Base-by-base conservation (phyloP, 768 basidiomycete species). In the Leccinum obscurum region DNA sequence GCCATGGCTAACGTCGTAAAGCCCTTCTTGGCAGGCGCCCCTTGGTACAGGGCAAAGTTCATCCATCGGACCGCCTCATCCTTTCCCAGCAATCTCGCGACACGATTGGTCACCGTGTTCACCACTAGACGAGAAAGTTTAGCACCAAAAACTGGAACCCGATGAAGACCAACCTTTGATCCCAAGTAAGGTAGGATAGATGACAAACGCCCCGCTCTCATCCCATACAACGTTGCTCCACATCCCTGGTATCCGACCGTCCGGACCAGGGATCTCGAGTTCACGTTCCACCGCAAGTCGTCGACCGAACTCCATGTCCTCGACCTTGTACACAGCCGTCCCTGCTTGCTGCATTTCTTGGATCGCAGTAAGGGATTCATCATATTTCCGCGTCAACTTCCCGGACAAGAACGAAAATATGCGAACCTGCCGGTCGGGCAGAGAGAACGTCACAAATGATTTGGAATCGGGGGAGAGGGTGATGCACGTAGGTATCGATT, bases 261-360 rank as follows among this genome's bases (percentile, higher is more conserved):
- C 90, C 4, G 86, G 85, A 13, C 87, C 89, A 39, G 89, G 86
- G 57, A 89, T 77, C 76, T 98, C 95, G 48, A 99, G 75, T 69
- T 98, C 97, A 62, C 92, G 81, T 74, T 99, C 97, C 32, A 88
- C 80, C 4, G 96, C 96, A 62, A 98, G 78, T n/a, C 96, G 83
- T 58, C 96, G 81, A n/a, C 96, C 95, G 69, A 99, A 98, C 73
- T 99, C 97, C 97, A 99, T 99, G 75, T 98, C 95, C 56, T 99
- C 97, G 17, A 98, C 86, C 67, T 86, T 89, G 75, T 90, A 92
- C 20, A 93, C 84, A 0, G 92, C 90, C 4, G 97, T 97, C 1
- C 95, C 96, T 2, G 95, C 95, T 73, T 98, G 97, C 72, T 99
- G 97, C 95, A 99, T 98, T 74, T 98, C 95, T 71, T 96, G 93